Evolutionary conservation across 1,284 basidiomycete species (phyloP), one percentile per base, ranked within the genome.

Genomic region (Phellopilus nigrolimitatus): DNA sequence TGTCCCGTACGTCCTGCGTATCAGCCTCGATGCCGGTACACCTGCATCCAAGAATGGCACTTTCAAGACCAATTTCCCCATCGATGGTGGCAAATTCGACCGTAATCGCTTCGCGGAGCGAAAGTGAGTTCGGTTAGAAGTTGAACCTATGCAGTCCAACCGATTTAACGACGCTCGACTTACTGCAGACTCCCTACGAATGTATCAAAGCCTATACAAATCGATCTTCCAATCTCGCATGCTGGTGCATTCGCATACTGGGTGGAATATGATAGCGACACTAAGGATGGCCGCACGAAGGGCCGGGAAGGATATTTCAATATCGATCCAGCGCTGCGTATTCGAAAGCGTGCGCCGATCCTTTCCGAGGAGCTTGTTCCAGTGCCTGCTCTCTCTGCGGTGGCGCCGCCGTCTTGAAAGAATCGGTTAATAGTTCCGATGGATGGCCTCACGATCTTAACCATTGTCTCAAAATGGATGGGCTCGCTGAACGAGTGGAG

Each of bases 381-480:
- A 27, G 70, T 88, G 28, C 72, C 76, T 17, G 73, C 71, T 15
- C 62, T 62, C 7, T 67, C 74, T 21, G n/a, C n/a, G 75, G 76
- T 12, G 74, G 76, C 8, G 77, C 75, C 4, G 64, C 72, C 0
- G 64, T 83, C 44, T 62, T 71, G 46, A 64, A 75, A 9, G 71
- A 79, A 49, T 62, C 69, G 43, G 72, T 87, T 56, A 75, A 86
- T 58, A 71, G n/a, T 97, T 8, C 84, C 91, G 1, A 75, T 97
- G 25, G 88, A 95, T 65, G 90, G 86, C 8, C 76, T 97, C 12
- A 80, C 86, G 33, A 86, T 97, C 60, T 72, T 97, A 52, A 93
- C 91, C 5, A 75, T 94, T 39, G 84, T 97, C 40, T 94, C 92
- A 2, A 97, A 97, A 68, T 97, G 95, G 95, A 95, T 97, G 90